Evolutionary conservation across 768 basidiomycete species (phyloP).

Genomic region (Hydnomerulius pinastri): DNA sequence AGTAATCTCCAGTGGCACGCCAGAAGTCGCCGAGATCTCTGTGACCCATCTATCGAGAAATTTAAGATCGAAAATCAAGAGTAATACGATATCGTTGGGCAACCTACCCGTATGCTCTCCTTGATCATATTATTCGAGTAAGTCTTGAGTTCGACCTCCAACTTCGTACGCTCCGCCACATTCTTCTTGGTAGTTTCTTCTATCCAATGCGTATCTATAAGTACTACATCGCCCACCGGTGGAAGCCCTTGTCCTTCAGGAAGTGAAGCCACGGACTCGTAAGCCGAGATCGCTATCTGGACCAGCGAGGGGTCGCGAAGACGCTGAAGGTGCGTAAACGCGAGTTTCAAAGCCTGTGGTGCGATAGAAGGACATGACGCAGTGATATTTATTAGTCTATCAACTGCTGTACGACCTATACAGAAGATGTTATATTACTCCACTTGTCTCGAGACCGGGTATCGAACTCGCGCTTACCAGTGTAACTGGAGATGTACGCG

Average conservation of each 20-base stretch:
- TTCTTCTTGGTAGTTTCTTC: constrained; percentile 69
- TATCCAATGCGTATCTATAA: constrained; percentile 69
- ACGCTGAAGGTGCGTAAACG: constrained; percentile 61
- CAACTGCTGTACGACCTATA: constrained; percentile 74
- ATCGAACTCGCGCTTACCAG: constrained; percentile 47
- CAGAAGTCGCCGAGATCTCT: constrained; percentile 85
- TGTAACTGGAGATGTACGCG: constrained; percentile 72
- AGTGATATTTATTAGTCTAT: constrained; percentile 72
- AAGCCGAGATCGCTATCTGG: constrained; percentile 50
- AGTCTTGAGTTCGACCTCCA: constrained; percentile 93
- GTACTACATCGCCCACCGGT: constrained; percentile 46
- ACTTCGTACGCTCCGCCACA: constrained; percentile 70
- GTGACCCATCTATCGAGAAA: constrained; percentile 72
- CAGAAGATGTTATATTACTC: background rate
- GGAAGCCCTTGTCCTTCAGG: constrained; percentile 43
- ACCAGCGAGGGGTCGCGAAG: constrained; percentile 70
- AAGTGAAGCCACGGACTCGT: constrained; percentile 46
- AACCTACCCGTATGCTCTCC: constrained; percentile 88
- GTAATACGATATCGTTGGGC: background rate
- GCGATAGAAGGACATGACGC: constrained; percentile 66
- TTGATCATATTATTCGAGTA: constrained; percentile 98
- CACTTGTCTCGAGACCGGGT: background rate
- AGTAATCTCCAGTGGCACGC: constrained; percentile 70
- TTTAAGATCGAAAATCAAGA: too few species aligned
- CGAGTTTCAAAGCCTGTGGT: constrained; percentile 68